Evolutionary conservation across 2,329 filamentous ascomycete genomes (phyloP).

Genomic region (Ophiostoma piceae): DNA sequence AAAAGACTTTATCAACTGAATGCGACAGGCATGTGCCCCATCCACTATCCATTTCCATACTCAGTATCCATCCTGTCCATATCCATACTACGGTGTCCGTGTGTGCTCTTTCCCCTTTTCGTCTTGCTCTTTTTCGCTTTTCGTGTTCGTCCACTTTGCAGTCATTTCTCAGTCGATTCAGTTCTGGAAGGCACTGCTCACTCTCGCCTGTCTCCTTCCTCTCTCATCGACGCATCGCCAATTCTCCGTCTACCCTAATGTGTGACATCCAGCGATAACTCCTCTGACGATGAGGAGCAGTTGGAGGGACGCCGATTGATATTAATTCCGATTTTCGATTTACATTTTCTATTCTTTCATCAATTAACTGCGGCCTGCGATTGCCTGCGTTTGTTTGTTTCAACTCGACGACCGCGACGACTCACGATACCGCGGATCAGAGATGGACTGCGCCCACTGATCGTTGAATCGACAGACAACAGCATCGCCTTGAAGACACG

Average conservation of each 20-base stretch:
- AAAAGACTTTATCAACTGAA: too few relatives aligned
- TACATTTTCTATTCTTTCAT: neutral
- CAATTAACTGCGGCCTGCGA: neutral
- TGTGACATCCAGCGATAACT: conserved; percentile 22
- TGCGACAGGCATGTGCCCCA: neutral
- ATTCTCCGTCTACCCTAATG: conserved; percentile 19
- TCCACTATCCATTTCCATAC: neutral
- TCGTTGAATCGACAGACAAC: conserved; percentile 17
- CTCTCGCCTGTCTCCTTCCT: neutral
- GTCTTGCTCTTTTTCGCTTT: neutral
- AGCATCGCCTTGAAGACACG: neutral
- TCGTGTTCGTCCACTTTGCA: neutral
- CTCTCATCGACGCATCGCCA: conserved; percentile 16
- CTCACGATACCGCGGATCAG: conserved; percentile 18
- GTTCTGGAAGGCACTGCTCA: neutral
- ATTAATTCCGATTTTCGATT: neutral
- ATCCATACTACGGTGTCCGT: neutral
- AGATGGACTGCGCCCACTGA: conserved; percentile 29
- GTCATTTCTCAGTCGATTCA: conserved; percentile 25
- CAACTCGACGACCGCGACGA: conserved; percentile 25
- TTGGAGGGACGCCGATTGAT: conserved; percentile 22
- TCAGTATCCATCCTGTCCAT: neutral
- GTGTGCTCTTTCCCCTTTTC: neutral
- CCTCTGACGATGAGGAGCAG: conserved; percentile 26
- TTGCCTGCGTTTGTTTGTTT: neutral